These are phyloP conservation scores for Thecaphora thlaspeos DNA, from an alignment of 1,284 basidiomycete species.

Conservation along the genomic window DNA sequence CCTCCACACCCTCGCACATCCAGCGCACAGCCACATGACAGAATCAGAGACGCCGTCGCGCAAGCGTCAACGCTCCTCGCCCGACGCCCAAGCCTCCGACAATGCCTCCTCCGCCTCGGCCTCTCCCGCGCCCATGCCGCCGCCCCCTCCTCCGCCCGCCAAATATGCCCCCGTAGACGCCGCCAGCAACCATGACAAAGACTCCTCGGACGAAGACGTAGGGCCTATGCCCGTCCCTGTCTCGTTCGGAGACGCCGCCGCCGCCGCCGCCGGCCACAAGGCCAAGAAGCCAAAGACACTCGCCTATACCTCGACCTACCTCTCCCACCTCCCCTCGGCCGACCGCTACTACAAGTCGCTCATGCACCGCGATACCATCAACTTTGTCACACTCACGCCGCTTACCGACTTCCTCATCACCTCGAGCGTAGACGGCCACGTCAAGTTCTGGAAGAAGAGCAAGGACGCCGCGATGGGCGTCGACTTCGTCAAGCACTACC, in stretches of 20 bases:
- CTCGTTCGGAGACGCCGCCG: no score
- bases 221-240: slow-evolving; percentile 11
- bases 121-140: neutral
- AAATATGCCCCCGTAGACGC: no score
- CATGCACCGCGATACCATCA: slow-evolving; percentile 94
- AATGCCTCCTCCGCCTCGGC: neutral
- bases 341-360: slow-evolving; percentile 96
- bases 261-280: slow-evolving; percentile 60
- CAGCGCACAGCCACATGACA: no score
- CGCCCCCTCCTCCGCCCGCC: neutral
- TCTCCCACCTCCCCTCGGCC: slow-evolving; percentile 85
- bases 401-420: slow-evolving; percentile 77
- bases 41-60: neutral
- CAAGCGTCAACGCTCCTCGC: neutral
- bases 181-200: neutral
- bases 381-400: slow-evolving; percentile 67
- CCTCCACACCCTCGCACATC: neutral
- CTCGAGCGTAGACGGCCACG: slow-evolving; percentile 87
- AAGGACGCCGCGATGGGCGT: slow-evolving; percentile 66
- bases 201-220: slow-evolving; percentile 8
- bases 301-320: slow-evolving; percentile 77
- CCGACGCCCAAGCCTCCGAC: no score
- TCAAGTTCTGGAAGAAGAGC: slow-evolving; percentile 99
- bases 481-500: slow-evolving; percentile 60
- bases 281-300: slow-evolving; percentile 62